Percentiles rank a stretch among this genome's conserved stretches.
These are phyloP conservation scores for Henckelia pumila DNA, from an alignment of 257 asterid genomes.

Conservation along the genomic window DNA sequence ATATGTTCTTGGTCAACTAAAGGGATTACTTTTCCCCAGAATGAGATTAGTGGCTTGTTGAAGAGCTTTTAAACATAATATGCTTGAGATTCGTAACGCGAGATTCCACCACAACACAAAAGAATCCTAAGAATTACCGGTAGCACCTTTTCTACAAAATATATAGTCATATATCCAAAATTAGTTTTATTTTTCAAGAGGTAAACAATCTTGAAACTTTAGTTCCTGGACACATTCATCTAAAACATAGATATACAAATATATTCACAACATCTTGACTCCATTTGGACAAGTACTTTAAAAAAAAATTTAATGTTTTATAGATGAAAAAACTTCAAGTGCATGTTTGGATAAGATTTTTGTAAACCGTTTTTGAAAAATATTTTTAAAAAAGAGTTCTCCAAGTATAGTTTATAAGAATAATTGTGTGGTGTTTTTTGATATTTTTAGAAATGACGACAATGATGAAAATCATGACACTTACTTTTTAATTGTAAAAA, in stretches of 20 bases:
- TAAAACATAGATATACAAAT: background rate
- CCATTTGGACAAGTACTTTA: no score
- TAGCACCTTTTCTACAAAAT: background rate
- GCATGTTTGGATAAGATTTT: no score
- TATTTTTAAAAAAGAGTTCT: no score
- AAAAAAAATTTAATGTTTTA: no score
- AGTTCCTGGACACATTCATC: background rate
- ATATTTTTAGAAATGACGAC: no score
- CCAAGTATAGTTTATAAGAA: no score
- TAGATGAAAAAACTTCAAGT: no score
- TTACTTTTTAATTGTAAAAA: no score
- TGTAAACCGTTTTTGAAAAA: no score
- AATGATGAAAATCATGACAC: no score
- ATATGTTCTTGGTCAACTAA: background rate
- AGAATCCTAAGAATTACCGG: background rate
- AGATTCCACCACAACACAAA: background rate
- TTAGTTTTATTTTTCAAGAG: background rate
- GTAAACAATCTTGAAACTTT: background rate
- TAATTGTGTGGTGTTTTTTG: no score
- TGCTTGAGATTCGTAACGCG: background rate
- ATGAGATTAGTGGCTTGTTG: no score
- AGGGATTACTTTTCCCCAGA: background rate
- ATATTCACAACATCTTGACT: background rate
- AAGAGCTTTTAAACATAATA: background rate
- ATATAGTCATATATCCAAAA: background rate